phyloP scores from a whole-genome alignment of 768 basidiomycete species.

The Hydnum rufescens region DNA sequence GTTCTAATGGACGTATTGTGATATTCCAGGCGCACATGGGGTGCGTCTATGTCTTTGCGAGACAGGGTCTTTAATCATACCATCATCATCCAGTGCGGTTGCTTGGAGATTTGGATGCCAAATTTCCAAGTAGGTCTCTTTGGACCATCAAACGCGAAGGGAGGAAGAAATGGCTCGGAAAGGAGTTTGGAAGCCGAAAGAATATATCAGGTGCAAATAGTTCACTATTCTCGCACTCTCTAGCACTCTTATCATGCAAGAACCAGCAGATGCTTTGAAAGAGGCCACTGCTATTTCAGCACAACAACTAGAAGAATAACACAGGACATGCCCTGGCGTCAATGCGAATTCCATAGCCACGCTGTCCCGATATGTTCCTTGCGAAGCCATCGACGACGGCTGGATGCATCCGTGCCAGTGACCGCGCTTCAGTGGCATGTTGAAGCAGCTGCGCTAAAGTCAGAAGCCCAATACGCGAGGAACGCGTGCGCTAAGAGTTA shows the following conservation, averaged over 20 bases:
- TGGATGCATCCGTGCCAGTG: constrained; percentile 58
- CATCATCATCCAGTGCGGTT: constrained; percentile 16
- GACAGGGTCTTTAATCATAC: too few species aligned
- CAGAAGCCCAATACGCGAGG: too few species aligned
- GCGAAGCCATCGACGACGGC: constrained; percentile 59
- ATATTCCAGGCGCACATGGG: too few species aligned
- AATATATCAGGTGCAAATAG: too few species aligned
- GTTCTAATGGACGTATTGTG: too few species aligned
- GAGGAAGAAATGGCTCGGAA: constrained; percentile 54
- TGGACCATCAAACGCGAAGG: constrained; percentile 87
- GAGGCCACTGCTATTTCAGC: not conserved
- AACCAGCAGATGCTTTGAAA: constrained; percentile 20
- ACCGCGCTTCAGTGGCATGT: constrained; percentile 50
- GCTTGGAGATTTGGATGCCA: constrained; percentile 22
- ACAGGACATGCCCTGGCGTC: constrained; percentile 31
- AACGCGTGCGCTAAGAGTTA: too few species aligned
- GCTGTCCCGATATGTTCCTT: constrained; percentile 36
- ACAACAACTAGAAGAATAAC: not conserved
- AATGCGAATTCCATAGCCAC: constrained; percentile 70
- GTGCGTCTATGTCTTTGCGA: too few species aligned
- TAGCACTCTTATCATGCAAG: constrained; percentile 19
- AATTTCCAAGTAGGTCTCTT: constrained; percentile 60
- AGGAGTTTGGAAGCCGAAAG: constrained; percentile 63
- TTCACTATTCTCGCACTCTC: constrained; percentile 62
- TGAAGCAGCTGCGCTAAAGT: constrained; percentile 40